phyloP scores from a whole-genome alignment of 2,329 filamentous ascomycete species.

The Trichoderma arundinaceum region DNA sequence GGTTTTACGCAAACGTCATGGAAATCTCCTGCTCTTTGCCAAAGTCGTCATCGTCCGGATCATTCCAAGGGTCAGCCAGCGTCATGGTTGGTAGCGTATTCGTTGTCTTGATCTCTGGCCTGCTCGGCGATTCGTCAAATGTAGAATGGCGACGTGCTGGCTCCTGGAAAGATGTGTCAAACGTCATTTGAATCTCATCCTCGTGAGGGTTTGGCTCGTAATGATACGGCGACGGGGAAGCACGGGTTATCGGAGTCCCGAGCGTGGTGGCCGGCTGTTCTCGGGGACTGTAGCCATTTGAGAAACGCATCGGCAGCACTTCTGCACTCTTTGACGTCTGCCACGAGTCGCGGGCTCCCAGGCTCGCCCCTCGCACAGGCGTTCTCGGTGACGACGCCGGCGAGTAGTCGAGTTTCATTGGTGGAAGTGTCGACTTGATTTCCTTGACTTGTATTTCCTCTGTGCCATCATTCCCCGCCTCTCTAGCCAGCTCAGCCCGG shows the following conservation, averaged over 20 bases:
- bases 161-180: constrained; percentile 65
- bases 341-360: constrained; percentile 39
- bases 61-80: constrained; percentile 71
- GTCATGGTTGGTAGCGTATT: constrained; percentile 58
- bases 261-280: constrained; percentile 4
- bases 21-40: constrained; percentile 75
- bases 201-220: constrained; percentile 52
- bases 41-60: constrained; percentile 70
- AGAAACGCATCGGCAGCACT: constrained; percentile 39
- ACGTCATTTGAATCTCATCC: constrained; percentile 70
- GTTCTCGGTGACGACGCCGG: constrained; percentile 42
- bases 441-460: constrained; percentile 71
- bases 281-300: constrained; percentile 35
- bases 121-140: constrained; percentile 38
- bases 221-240: constrained; percentile 35
- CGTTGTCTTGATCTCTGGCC: constrained; percentile 45
- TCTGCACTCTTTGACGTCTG: constrained; percentile 57
- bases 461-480: constrained; percentile 59
- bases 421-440: constrained; percentile 84
- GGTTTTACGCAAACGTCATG: constrained; percentile 75
- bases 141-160: constrained; percentile 4
- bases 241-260: neutral
- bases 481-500: constrained; percentile 77
- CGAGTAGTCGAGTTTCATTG: constrained; percentile 77
- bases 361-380: constrained; percentile 35